These are phyloP conservation scores for Silene uniflora DNA, from an alignment of 148 eudicot species.

Conservation along the genomic window DNA sequence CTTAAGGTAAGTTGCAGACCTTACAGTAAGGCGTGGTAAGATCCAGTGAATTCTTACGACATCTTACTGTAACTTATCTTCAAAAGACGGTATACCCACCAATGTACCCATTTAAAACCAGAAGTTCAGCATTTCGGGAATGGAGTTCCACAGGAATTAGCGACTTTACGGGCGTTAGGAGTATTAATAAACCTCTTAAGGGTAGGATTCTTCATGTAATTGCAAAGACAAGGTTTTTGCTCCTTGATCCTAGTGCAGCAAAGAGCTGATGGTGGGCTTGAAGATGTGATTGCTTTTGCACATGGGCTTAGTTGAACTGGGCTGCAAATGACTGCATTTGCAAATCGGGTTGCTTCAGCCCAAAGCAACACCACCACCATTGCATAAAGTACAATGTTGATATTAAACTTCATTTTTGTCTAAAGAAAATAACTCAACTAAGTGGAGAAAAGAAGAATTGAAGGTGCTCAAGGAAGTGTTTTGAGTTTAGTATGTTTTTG, in stretches of 20 bases:
- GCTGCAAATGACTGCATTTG: slow-evolving; percentile 42
- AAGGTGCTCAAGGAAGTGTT: not conserved
- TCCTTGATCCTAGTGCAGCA: slow-evolving; percentile 51
- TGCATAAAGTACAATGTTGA: slow-evolving; percentile 7
- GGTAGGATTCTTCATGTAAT: slow-evolving; percentile 45
- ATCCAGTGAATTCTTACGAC: not conserved
- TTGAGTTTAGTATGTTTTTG: not conserved
- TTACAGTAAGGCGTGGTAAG: not conserved
- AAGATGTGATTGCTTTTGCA: slow-evolving; percentile 31
- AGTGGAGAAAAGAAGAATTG: not conserved
- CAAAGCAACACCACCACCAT: slow-evolving; percentile 26
- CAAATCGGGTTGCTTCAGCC: slow-evolving; percentile 23
- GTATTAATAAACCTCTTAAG: slow-evolving; percentile 41
- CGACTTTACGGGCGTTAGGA: slow-evolving; percentile 47
- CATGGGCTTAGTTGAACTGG: slow-evolving; percentile 40
- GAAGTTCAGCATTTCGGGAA: slow-evolving; percentile 51
- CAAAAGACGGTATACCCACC: too few relatives aligned
- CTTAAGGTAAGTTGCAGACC: not conserved
- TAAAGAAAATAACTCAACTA: not conserved
- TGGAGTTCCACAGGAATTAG: slow-evolving; percentile 41
- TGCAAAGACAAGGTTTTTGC: slow-evolving; percentile 60
- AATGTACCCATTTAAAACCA: too few relatives aligned
- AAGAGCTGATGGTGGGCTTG: slow-evolving; percentile 29
- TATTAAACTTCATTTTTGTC: not conserved
- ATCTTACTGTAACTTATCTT: not conserved